Evolutionary conservation across 1,284 basidiomycete genomes (phyloP).

Genomic region (Austroboletus novae-zelandiae): DNA sequence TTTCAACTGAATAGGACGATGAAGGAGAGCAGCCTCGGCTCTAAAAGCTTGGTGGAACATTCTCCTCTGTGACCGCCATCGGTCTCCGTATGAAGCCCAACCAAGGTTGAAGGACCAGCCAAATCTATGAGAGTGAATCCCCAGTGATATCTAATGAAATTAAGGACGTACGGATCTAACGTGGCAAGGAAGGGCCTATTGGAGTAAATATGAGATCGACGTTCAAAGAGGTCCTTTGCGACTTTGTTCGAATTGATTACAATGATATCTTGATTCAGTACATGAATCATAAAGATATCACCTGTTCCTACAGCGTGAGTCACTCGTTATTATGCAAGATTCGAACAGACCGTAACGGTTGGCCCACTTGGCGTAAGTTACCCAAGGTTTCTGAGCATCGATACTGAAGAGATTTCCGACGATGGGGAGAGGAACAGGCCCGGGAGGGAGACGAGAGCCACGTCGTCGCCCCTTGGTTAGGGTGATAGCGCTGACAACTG

Average conservation of each 20-base stretch:
- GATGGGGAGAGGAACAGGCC: constrained; percentile 21
- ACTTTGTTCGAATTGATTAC: constrained; percentile 23
- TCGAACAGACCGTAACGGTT: constrained; percentile 15
- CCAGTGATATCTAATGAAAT: not conserved
- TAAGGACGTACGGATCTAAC: constrained; percentile 15
- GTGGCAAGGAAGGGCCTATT: constrained; percentile 27
- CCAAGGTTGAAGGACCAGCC: constrained; percentile 25
- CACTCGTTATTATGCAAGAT: not conserved
- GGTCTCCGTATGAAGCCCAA: constrained; percentile 17
- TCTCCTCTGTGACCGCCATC: constrained; percentile 24
- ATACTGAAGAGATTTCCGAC: constrained; percentile 23
- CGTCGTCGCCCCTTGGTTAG: constrained; percentile 9
- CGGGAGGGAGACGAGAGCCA: constrained; percentile 19
- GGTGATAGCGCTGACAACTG: not conserved
- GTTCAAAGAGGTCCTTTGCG: constrained; percentile 26
- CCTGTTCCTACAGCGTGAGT: constrained; percentile 12
- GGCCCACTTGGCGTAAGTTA: constrained; percentile 20
- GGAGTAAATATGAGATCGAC: constrained; percentile 25
- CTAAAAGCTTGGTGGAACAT: constrained; percentile 31
- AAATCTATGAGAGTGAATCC: constrained; percentile 15
- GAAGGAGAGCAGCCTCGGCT: constrained; percentile 15
- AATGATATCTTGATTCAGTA: constrained; percentile 24
- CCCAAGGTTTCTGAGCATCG: constrained; percentile 21
- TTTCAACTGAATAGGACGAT: constrained; percentile 19
- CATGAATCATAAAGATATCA: constrained; percentile 19